Conservation (phyloP, 305 asterid species). For the Fraxinus latifolia region DNA sequence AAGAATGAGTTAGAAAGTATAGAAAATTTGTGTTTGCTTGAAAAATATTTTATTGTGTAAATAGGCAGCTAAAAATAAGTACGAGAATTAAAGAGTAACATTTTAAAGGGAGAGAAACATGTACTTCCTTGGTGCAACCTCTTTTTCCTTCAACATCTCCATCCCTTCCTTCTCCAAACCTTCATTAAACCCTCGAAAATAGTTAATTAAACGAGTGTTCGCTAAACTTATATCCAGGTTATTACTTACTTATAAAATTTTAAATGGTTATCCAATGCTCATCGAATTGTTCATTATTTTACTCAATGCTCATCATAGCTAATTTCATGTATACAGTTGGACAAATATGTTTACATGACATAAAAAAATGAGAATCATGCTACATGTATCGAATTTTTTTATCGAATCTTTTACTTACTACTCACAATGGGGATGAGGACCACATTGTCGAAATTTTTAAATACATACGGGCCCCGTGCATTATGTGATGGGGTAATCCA, state of each 20-base stretch:
- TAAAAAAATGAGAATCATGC: no score
- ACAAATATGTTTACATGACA: background rate
- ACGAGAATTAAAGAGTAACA: background rate
- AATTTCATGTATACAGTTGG: background rate
- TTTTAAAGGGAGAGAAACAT: background rate
- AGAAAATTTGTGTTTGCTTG: background rate
- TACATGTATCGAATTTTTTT: no score
- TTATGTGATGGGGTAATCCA: no score
- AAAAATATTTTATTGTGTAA: no score
- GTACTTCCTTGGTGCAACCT: slow-evolving; percentile 51
- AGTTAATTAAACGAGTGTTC: background rate
- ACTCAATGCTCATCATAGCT: background rate
- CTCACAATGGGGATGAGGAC: no score
- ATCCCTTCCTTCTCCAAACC: slow-evolving; percentile 5
- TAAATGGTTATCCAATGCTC: no score
- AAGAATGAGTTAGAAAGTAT: background rate
- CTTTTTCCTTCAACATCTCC: slow-evolving; percentile 58
- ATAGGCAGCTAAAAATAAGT: no score
- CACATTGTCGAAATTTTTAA: no score
- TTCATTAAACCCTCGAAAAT: background rate
- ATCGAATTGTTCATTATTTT: no score
- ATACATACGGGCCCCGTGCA: no score
- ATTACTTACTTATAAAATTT: background rate
- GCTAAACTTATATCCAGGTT: background rate
- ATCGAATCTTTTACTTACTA: no score